These are phyloP conservation scores for Tolypocladium nubicola DNA, from an alignment of 2,329 filamentous ascomycete genomes.

Conservation along the genomic window DNA sequence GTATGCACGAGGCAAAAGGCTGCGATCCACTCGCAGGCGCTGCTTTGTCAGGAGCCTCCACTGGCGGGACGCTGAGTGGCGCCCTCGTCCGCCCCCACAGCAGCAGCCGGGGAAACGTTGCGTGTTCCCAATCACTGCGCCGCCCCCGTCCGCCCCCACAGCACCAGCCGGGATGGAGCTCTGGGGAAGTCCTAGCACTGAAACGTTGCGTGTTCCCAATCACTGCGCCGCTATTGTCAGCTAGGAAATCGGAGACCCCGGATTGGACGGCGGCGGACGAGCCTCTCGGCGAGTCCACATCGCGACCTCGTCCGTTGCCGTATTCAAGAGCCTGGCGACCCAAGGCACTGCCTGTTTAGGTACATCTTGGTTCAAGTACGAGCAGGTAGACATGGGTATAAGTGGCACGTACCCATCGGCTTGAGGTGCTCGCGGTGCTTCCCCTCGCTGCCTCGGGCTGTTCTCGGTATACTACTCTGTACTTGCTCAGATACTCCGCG, in stretches of 20 bases:
- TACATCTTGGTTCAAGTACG: too few species aligned
- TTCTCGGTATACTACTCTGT: background rate
- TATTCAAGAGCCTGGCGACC: too few species aligned
- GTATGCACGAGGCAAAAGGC: background rate
- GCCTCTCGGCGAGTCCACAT: background rate
- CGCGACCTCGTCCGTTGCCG: background rate
- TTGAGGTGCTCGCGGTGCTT: background rate
- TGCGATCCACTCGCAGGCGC: background rate
- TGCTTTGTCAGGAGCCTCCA: background rate
- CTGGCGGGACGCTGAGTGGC: background rate
- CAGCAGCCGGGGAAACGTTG: conserved; percentile 13
- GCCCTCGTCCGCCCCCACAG: background rate
- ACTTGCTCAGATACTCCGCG: background rate
- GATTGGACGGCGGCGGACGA: background rate
- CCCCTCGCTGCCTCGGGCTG: background rate
- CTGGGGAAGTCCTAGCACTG: conserved; percentile 9
- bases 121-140: conserved; percentile 8
- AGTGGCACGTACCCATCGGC: background rate
- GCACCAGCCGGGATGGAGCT: background rate
- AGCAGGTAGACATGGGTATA: too few species aligned
- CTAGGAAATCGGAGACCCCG: background rate
- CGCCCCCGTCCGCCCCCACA: background rate
- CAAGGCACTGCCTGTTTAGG: too few species aligned
- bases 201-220: conserved; percentile 17
- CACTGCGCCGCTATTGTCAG: conserved; percentile 3